Conservation (phyloP, 2,329 filamentous ascomycete genomes). For the Sodiomyces alkalinus region DNA sequence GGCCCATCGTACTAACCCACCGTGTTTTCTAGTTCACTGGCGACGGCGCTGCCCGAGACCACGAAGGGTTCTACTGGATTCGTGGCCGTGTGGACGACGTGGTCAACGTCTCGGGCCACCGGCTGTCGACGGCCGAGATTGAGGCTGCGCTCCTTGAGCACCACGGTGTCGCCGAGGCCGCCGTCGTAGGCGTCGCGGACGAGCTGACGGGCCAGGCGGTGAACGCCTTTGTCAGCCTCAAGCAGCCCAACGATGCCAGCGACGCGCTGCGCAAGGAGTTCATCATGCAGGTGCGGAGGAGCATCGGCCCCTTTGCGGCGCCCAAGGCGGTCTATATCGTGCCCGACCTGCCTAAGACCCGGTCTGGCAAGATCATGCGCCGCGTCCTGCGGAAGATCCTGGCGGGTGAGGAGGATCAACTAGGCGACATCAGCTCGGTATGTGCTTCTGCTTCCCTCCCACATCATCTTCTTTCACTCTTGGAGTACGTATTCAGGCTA, state of each 20-base stretch:
- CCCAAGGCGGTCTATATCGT: constrained; percentile 88
- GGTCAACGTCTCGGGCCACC: constrained; percentile 93
- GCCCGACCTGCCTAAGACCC: constrained; percentile 89
- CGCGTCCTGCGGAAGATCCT: constrained; percentile 94
- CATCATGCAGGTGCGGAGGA: constrained; percentile 87
- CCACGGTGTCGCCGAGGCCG: constrained; percentile 76
- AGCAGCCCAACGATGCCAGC: constrained; percentile 60
- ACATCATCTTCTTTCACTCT: not conserved
- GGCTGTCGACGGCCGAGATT: constrained; percentile 93
- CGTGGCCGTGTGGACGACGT: constrained; percentile 96
- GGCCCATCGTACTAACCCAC: constrained; percentile 5
- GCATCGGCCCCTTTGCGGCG: constrained; percentile 91
- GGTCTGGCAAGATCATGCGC: constrained; percentile 98
- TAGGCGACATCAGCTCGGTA: constrained; percentile 86
- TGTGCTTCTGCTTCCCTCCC: constrained; percentile 19
- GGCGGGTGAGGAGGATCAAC: constrained; percentile 89
- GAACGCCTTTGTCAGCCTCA: constrained; percentile 90
- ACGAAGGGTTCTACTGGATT: constrained; percentile 99
- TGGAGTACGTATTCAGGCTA: not conserved
- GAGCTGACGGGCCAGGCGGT: constrained; percentile 95
- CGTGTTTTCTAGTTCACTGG: constrained; percentile 73
- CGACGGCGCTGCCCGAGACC: constrained; percentile 87
- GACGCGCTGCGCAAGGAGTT: constrained; percentile 87
- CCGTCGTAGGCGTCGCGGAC: constrained; percentile 83
- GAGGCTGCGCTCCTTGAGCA: constrained; percentile 95